phyloP scores from a whole-genome alignment of 345 rosid species.

The Cardamine resedifolia region DNA sequence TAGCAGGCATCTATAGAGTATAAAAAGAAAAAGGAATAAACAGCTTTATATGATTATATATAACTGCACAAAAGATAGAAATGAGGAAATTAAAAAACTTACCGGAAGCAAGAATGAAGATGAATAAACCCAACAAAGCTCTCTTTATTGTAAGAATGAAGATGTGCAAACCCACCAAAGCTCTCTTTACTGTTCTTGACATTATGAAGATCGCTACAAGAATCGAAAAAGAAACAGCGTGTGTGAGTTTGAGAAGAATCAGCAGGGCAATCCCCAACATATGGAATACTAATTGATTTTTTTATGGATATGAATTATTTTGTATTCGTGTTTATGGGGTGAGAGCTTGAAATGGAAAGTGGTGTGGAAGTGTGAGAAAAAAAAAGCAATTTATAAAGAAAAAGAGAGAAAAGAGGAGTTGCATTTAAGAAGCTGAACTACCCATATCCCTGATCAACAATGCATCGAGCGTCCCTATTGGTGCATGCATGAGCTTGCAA shows the following conservation, averaged over 20 bases:
- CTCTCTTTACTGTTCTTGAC: slow-evolving; percentile 31
- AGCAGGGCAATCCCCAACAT: slow-evolving; percentile 22
- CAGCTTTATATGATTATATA: background rate
- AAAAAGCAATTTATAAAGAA: slow-evolving; percentile 12
- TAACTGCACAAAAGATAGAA: background rate
- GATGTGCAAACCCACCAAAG: slow-evolving; percentile 47
- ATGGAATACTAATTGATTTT: background rate
- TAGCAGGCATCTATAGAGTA: background rate
- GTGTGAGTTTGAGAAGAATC: slow-evolving; percentile 24
- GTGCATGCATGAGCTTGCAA: slow-evolving; percentile 25
- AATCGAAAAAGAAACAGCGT: slow-evolving; percentile 34
- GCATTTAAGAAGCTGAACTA: slow-evolving; percentile 33
- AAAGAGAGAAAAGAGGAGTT: background rate
- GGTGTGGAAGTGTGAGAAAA: slow-evolving; percentile 12
- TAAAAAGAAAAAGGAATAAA: background rate
- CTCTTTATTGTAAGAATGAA: slow-evolving; percentile 37
- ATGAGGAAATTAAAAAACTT: background rate
- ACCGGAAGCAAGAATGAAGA: slow-evolving; percentile 65
- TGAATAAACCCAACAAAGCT: slow-evolving; percentile 44
- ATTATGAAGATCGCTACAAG: slow-evolving; percentile 29
- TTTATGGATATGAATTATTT: background rate
- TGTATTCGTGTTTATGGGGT: background rate
- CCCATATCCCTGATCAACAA: slow-evolving; percentile 26
- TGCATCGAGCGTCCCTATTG: slow-evolving; percentile 31
- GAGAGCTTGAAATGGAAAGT: slow-evolving; percentile 22